A percentile compares a stretch with the other conserved stretches of the same genome.
phyloP scores from a whole-genome alignment of 2,329 filamentous ascomycete species.

The Fusarium anguioides region DNA sequence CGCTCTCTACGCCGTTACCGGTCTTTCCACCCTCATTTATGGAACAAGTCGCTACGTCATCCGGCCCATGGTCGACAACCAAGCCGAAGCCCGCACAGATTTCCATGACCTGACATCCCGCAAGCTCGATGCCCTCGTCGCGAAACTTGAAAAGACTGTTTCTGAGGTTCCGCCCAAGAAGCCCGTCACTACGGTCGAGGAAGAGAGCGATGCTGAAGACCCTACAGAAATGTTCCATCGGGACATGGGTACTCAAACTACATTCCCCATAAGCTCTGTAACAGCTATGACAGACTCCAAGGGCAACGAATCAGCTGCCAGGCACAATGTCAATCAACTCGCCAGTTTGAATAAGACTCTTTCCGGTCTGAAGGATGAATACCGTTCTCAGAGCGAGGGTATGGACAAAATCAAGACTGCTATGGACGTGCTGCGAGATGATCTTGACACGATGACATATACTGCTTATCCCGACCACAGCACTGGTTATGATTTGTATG shows the following conservation, averaged over 20 bases:
- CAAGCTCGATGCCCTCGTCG: slow-evolving; percentile 59
- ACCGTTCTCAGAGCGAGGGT: slow-evolving; percentile 59
- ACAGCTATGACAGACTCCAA: slow-evolving; percentile 20
- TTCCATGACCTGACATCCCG: slow-evolving; percentile 61
- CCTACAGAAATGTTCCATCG: slow-evolving; percentile 85
- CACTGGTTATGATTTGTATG: slow-evolving; percentile 56
- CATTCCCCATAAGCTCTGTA: slow-evolving; percentile 47
- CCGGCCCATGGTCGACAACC: slow-evolving; percentile 67
- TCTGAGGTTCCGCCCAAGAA: slow-evolving; percentile 66
- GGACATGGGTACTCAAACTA: slow-evolving; percentile 83
- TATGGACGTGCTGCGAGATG: slow-evolving; percentile 70
- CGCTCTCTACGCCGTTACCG: slow-evolving; percentile 68
- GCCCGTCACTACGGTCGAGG: slow-evolving; percentile 43
- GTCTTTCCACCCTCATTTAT: slow-evolving; percentile 73
- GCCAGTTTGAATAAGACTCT: slow-evolving; percentile 56
- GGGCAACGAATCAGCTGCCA: slow-evolving; percentile 45
- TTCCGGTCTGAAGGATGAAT: slow-evolving; percentile 56
- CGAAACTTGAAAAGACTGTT: slow-evolving; percentile 66
- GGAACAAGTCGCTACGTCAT: slow-evolving; percentile 77
- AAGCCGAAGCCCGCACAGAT: slow-evolving; percentile 64
- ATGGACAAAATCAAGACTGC: slow-evolving; percentile 63
- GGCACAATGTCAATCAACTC: slow-evolving; percentile 57
- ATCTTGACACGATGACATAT: slow-evolving; percentile 71
- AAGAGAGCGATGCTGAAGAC: slow-evolving; percentile 64
- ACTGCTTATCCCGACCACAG: slow-evolving; percentile 52